Percentiles rank a stretch among this genome's conserved stretches.
Conservation (phyloP, 495 filamentous ascomycete genomes). For the Neurospora intermedia region DNA sequence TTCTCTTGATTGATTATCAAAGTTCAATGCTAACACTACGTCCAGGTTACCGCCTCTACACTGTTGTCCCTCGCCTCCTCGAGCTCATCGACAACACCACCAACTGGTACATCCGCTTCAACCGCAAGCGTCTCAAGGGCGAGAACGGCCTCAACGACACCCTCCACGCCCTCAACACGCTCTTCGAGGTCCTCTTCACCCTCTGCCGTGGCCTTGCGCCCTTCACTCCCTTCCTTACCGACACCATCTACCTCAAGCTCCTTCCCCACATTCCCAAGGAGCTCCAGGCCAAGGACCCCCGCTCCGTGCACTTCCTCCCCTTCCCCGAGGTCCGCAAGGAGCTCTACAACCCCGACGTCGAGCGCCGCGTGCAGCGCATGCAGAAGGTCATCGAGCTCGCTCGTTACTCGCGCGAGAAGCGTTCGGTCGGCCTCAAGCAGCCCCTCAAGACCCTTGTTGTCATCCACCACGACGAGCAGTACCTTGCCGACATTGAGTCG, state of each 20-base stretch:
- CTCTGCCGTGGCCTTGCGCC: conserved; percentile 79
- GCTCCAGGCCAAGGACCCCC: conserved; percentile 56
- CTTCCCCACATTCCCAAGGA: conserved; percentile 50
- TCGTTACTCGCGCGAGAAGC: conserved; percentile 74
- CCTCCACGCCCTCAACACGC: conserved; percentile 79
- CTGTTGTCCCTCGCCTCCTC: conserved; percentile 82
- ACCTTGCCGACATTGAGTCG: conserved; percentile 76
- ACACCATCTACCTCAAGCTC: conserved; percentile 86
- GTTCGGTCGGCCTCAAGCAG: conserved; percentile 75
- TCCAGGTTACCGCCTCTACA: conserved; percentile 73
- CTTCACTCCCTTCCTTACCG: conserved; percentile 91
- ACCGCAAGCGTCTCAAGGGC: conserved; percentile 89
- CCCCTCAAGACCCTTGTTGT: conserved; percentile 84
- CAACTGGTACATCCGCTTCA: conserved; percentile 99
- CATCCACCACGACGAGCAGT: conserved; percentile 76
- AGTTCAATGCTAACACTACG: conserved; percentile 9
- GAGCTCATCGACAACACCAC: conserved; percentile 89
- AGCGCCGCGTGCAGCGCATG: conserved; percentile 82
- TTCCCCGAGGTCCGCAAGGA: conserved; percentile 84
- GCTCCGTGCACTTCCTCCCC: conserved; percentile 83
- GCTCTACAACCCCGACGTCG: conserved; percentile 77
- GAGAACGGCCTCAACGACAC: conserved; percentile 77
- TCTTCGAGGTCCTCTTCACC: conserved; percentile 94
- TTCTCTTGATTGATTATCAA: neutral
- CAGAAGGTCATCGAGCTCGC: conserved; percentile 89